Evolutionary conservation across 202 grass and related monocot species (phyloP).

Genomic region (Panicum virgatum): DNA sequence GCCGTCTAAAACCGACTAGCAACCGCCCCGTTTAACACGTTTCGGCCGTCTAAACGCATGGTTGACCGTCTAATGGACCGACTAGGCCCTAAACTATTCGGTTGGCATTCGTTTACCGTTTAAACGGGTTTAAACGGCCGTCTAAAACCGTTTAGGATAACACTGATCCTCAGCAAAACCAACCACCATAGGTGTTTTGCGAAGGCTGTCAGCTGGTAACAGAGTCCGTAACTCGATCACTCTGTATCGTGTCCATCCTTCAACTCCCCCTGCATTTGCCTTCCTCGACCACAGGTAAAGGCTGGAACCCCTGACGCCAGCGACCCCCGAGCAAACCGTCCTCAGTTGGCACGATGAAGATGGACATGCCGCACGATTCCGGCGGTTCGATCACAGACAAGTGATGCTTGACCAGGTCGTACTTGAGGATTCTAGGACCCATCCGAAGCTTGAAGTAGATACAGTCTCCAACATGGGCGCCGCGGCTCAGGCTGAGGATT

Average conservation of each 20-base stretch:
- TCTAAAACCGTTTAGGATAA: too few relatives aligned
- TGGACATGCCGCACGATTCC: rapidly evolving
- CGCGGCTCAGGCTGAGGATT: neutral
- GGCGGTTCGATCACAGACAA: neutral
- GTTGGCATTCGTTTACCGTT: too few relatives aligned
- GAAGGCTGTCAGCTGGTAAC: neutral
- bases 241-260: neutral
- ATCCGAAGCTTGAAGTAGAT: neutral
- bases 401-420: neutral
- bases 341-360: neutral
- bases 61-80: too few relatives aligned
- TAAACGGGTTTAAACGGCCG: too few relatives aligned
- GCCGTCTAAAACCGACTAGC: too few relatives aligned
- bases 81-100: too few relatives aligned
- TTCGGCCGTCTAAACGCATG: too few relatives aligned
- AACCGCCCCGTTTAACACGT: too few relatives aligned
- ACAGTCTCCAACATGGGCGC: neutral
- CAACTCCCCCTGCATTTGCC: neutral
- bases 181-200: neutral
- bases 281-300: neutral
- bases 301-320: neutral
- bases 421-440: neutral
- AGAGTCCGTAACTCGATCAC: neutral
- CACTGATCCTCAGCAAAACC: neutral
- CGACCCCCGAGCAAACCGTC: neutral